A percentile compares a stretch with the other conserved stretches of the same genome.
phyloP scores from a whole-genome alignment of 2,329 filamentous ascomycete genomes.

The Metarhizium anisopliae region DNA sequence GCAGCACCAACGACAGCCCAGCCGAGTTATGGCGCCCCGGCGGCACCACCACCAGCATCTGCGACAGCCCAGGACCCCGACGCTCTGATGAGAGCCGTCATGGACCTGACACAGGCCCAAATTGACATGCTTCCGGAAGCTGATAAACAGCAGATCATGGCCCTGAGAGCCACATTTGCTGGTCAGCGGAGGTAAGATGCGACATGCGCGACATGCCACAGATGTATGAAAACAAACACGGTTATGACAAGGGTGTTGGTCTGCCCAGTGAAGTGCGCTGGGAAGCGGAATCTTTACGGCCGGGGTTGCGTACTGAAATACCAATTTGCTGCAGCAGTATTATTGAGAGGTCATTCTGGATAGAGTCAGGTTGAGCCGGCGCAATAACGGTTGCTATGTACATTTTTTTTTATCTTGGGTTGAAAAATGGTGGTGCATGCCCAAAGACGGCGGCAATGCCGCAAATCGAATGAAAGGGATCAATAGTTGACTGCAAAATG shows the following conservation, averaged over 20 bases:
- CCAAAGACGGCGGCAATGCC: background rate
- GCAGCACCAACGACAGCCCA: slow-evolving; percentile 7
- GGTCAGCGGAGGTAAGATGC: slow-evolving; percentile 23
- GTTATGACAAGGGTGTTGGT: background rate
- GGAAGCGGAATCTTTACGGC: background rate
- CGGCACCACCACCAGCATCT: slow-evolving; percentile 19
- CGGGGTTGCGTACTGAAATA: background rate
- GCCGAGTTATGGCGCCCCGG: slow-evolving; percentile 26
- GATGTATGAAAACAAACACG: background rate
- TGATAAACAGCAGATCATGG: slow-evolving; percentile 71
- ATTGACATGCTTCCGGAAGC: slow-evolving; percentile 71
- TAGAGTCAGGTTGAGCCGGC: background rate
- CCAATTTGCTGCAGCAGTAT: background rate
- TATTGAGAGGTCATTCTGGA: background rate
- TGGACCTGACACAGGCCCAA: slow-evolving; percentile 69
- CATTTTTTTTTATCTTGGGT: background rate
- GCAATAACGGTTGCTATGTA: background rate
- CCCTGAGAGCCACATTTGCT: slow-evolving; percentile 58
- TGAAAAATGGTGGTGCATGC: background rate
- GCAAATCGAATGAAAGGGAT: background rate
- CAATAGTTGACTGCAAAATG: too few species aligned
- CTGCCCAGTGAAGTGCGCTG: background rate
- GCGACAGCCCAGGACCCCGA: slow-evolving; percentile 48
- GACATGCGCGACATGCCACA: background rate
- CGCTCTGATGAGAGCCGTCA: slow-evolving; percentile 69